Percentiles rank a stretch among this genome's conserved stretches.
phyloP scores from a whole-genome alignment of 805 yeast genomes.

The Metschnikowia gruessii region DNA sequence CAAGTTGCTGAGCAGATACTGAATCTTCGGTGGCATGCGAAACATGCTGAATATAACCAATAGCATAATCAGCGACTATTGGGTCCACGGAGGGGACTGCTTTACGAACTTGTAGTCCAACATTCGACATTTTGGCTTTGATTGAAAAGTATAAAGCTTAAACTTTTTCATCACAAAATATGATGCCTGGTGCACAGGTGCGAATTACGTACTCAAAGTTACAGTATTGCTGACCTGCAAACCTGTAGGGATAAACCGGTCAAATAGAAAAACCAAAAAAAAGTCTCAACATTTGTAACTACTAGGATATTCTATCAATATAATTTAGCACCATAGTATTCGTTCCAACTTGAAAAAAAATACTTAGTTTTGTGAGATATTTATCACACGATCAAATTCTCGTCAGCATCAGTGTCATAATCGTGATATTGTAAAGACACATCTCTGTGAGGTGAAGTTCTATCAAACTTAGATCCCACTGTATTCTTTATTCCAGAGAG shows the following conservation, averaged over 20 bases:
- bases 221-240: not conserved
- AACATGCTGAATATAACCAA: slow-evolving; percentile 84
- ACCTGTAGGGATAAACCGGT: not conserved
- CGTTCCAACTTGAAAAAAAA: no score
- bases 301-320: no score
- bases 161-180: not conserved
- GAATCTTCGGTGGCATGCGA: slow-evolving; percentile 77
- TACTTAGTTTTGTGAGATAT: not conserved
- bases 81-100: slow-evolving; percentile 86
- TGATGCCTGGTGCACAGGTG: slow-evolving; percentile 6
- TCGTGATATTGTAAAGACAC: slow-evolving; percentile 30
- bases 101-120: slow-evolving; percentile 65
- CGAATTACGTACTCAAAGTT: not conserved
- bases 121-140: slow-evolving; percentile 33
- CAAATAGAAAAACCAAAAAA: no score
- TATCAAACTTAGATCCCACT: slow-evolving; percentile 17
- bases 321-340: no score
- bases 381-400: slow-evolving; percentile 29
- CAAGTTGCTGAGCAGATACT: slow-evolving; percentile 70
- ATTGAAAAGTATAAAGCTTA: not conserved
- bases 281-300: no score
- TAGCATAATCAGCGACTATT: slow-evolving; percentile 83
- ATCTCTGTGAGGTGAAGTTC: slow-evolving; percentile 21
- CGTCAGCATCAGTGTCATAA: slow-evolving; percentile 37
- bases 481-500: slow-evolving; percentile 23